Base-by-base conservation (phyloP, 192 early-diverging fungal species). In the Backusella tarrabulga region DNA sequence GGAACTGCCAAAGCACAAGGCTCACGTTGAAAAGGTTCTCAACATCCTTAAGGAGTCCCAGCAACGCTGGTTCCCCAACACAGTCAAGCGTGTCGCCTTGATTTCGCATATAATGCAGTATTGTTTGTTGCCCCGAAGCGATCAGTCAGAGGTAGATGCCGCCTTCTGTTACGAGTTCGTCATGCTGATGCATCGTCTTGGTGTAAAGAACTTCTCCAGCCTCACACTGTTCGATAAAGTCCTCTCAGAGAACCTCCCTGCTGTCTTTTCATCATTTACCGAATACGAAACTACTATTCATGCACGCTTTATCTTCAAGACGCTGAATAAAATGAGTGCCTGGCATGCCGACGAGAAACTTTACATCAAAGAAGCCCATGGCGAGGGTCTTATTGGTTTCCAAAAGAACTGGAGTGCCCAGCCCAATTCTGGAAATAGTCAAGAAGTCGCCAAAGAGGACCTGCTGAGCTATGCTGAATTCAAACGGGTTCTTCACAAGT, bases 231-330 rank as follows among this genome's bases (percentile, higher is more conserved):
- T 92, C 74, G 93, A 95, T 78, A 85, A 87, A 74, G 85, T 92
- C 6, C 46, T 84, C 6, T 79, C 71, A 8, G 79, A 88, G 29
- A 80, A 80, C 44, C 70, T 93, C 8, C 86, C 87, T 44, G 83
- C 83, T 11, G 76, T 79, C 11, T 76, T 93, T 19, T 87, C 87
- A 42, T 78, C 90, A 2, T 87, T 85, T 17, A 91, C 93, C 0
- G 95, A 97, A 75, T 83, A 85, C 35, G 95, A 97, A 81, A 89
- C 93, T 9, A 88, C 88, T 26, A 87, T 90, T 32, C 92, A 89
- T 79, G 92, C 79, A 0, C 81, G 85, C 2, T 96, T 96, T 76
- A 68, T 96, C 4, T 77, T 84, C 34, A 83, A 87, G 26, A 82
- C 88, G 17, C 79, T 96, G 11, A 34, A 77, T 15, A 85, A 83